phyloP scores from a whole-genome alignment of 2,329 filamentous ascomycete genomes.

The Talaromyces rugulosus region DNA sequence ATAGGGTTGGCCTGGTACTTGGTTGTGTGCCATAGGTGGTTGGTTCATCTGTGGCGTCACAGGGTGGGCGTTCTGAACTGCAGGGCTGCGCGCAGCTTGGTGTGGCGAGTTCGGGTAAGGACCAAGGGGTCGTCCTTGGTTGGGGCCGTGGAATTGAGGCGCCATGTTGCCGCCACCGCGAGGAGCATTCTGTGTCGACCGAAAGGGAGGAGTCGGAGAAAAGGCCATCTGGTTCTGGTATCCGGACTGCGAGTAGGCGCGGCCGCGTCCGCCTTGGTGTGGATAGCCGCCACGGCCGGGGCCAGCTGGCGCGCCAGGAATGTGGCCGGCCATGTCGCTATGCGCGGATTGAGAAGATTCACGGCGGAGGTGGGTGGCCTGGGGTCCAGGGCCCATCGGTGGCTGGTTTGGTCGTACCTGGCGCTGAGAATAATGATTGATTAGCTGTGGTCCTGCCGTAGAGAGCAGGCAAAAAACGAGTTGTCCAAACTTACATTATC shows the following conservation, averaged over 20 bases:
- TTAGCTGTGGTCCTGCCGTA: conserved; percentile 15
- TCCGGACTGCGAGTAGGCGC: conserved; percentile 51
- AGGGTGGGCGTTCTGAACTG: conserved; percentile 61
- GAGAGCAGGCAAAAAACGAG: conserved; percentile 15
- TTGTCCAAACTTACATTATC: conserved; percentile 43
- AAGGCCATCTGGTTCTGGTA: conserved; percentile 51
- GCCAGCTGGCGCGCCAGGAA: conserved; percentile 45
- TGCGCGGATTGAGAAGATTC: conserved; percentile 82
- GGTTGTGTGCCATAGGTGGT: conserved; percentile 62
- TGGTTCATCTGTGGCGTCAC: conserved; percentile 67
- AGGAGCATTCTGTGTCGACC: conserved; percentile 47
- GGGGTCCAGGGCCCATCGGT: conserved; percentile 57
- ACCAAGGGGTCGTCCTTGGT: conserved; percentile 38
- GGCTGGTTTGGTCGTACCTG: conserved; percentile 67
- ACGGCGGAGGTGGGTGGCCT: conserved; percentile 74
- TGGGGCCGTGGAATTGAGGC: conserved; percentile 45
- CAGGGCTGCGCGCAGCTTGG: conserved; percentile 61
- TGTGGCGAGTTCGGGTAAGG: conserved; percentile 64
- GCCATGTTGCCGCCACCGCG: conserved; percentile 50
- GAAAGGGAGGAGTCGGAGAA: conserved; percentile 53
- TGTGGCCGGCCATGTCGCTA: conserved; percentile 64
- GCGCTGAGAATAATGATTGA: conserved; percentile 43
- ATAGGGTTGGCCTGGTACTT: conserved; percentile 58
- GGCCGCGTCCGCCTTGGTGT: conserved; percentile 52
- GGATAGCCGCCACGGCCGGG: conserved; percentile 53